These are phyloP conservation scores for Darksidea phi DNA, from an alignment of 495 filamentous ascomycete species.

Conservation along the genomic window DNA sequence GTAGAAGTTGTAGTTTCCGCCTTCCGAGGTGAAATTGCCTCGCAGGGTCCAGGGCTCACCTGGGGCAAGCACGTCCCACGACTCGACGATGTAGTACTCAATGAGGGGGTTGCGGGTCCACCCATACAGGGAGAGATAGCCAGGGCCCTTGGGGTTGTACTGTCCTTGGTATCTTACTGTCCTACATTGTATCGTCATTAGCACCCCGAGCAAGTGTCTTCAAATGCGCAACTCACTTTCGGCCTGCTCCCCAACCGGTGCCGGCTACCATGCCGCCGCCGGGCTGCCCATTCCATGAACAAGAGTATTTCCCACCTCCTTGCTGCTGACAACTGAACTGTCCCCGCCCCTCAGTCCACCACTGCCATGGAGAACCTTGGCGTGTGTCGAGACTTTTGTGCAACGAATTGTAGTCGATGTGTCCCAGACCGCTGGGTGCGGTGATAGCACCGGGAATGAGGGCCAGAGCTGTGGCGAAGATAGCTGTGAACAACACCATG, in stretches of 20 bases:
- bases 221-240: conserved; percentile 18
- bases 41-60: conserved; percentile 28
- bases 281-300: conserved; percentile 5
- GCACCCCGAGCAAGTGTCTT: no score
- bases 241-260: conserved; percentile 4
- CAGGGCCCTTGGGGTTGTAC: conserved; percentile 57
- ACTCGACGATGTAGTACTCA: conserved; percentile 65
- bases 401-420: background rate
- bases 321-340: conserved; percentile 16
- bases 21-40: conserved; percentile 25
- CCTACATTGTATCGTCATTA: no score
- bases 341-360: conserved; percentile 10
- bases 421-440: background rate
- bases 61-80: conserved; percentile 53
- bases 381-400: conserved; percentile 1
- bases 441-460: conserved; percentile 9
- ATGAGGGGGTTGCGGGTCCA: conserved; percentile 61
- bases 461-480: conserved; percentile 8
- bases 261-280: conserved; percentile 19
- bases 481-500: conserved; percentile 13
- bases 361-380: conserved; percentile 10
- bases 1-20: conserved; percentile 29
- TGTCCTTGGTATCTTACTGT: conserved; percentile 53
- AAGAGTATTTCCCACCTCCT: conserved; percentile 8
- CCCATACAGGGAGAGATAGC: conserved; percentile 61